These are phyloP conservation scores for Eucalyptus polyanthemos DNA, from an alignment of 345 rosid species.

Conservation along the genomic window DNA sequence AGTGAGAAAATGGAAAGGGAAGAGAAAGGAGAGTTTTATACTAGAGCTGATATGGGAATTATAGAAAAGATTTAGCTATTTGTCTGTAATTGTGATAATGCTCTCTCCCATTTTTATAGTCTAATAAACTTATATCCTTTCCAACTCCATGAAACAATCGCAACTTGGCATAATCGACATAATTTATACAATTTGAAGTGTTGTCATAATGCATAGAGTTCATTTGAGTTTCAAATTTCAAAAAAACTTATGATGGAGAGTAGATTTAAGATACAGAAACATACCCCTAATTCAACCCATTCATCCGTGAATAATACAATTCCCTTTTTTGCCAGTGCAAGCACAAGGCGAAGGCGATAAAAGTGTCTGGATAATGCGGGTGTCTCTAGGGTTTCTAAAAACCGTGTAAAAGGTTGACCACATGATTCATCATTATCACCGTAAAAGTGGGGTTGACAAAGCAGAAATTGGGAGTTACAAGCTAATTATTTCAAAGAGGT, in stretches of 20 bases:
- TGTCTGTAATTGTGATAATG: background rate
- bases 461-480: background rate
- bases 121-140: background rate
- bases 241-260: background rate
- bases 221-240: background rate
- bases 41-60: background rate
- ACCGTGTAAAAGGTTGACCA: background rate
- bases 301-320: background rate
- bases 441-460: background rate
- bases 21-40: background rate
- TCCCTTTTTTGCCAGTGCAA: background rate
- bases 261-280: background rate
- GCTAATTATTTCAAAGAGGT: background rate
- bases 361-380: background rate
- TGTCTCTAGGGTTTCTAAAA: background rate
- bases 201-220: background rate
- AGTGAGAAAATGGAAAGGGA: background rate
- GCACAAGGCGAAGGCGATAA: background rate
- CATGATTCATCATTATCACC: background rate
- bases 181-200: background rate
- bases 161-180: background rate
- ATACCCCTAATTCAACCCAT: background rate
- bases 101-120: background rate
- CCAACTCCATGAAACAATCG: fast-evolving
- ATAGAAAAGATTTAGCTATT: background rate